Evolutionary conservation across 75 land plant genomes (phyloP), one percentile per base, ranked within the genome.

Genomic region (Selaginella tamariscina): DNA sequence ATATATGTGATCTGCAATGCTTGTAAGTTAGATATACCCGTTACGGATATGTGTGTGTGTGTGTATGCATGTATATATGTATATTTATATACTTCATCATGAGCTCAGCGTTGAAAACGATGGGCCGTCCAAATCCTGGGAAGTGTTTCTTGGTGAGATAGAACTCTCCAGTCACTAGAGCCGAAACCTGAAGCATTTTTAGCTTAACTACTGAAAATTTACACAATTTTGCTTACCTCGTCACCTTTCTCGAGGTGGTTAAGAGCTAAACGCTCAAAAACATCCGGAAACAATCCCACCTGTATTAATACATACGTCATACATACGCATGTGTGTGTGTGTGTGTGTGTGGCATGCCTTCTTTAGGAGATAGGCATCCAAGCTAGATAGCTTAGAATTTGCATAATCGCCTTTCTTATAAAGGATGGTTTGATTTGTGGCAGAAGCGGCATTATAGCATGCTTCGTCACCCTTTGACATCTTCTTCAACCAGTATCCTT

Each of bases 281-380:
- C 83, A 78, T 93, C 98, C 13, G 98, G 95, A 74, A 93, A 93
- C 62, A 86, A 57, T 0, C 91, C 98, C 72, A 88, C 89, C 92
- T 88, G 80, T 49, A 72, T 72, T 32, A 24, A 18, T 66, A 29
- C 31, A 28, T n/a, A n/a, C n/a, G n/a, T n/a, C n/a, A n/a, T n/a
- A n/a, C n/a, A n/a, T n/a, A n/a, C n/a, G n/a, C n/a, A n/a, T n/a
- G n/a, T n/a, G n/a, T n/a, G n/a, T n/a, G n/a, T n/a, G n/a, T n/a
- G n/a, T n/a, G n/a, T n/a, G n/a, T n/a, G n/a, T n/a, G n/a, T n/a
- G n/a, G n/a, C 22, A 24, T 31, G 89, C 97, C 85, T 89, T 89
- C 74, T 83, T 93, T 67, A 89, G 56, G 64, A 93, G 71, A 69
- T 89, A 93, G n/a, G 57, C 72, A 68, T 89, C 90, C 2, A 93